Evolutionary conservation across 495 filamentous ascomycete genomes (phyloP), one percentile per base, ranked within the genome.

Genomic region (Penicillium roqueforti): DNA sequence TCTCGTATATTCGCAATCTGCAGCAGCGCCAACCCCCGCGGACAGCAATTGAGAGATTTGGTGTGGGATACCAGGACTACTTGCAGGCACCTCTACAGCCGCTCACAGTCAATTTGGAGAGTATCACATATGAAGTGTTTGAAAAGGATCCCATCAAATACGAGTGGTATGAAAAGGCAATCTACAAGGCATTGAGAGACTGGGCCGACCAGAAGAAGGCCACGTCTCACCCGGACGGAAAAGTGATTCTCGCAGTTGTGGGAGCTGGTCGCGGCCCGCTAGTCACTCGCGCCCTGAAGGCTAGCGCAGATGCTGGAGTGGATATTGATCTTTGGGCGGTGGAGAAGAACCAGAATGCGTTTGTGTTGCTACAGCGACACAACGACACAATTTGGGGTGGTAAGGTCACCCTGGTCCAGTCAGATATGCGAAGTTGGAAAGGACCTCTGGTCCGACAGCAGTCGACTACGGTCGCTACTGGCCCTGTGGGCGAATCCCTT

Each of bases 131-230:
- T 67, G 93, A 99, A 68, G 92, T 97, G 8, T 99, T 99, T 63
- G 93, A 99, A 68, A 95, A 93, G 58, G 95, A 97, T 54, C 93
- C 93, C 0, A 85, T 97, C 67, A 99, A 99, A 69, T 99, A 99
- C 67, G 86, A 91, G 47, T 91, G 91, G 77, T 99, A 99, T 67
- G 90, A 96, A 66, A 72, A 77, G 16, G 93, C 93, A 34, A 89
- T 97, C 46, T 77, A 79, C 1, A 79, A 86, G 53, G 92, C 93
- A 0, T 80, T 99, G 54, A 73, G 67, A n/a, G 92, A 96, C 56
- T 93, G 91, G 87, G 73, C 68, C 10, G 76, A 77, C 38, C 80
- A 85, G 55, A 76, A 79, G 50, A 91, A 89, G 56, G 85, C 87
- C 0, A 85, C 83, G 0, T 89, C 87, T 2, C 78, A 83, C n/a